Evolutionary conservation across 148 eudicot species (phyloP), one percentile per base, ranked within the genome.

Genomic region (Pharnaceum exiguum): DNA sequence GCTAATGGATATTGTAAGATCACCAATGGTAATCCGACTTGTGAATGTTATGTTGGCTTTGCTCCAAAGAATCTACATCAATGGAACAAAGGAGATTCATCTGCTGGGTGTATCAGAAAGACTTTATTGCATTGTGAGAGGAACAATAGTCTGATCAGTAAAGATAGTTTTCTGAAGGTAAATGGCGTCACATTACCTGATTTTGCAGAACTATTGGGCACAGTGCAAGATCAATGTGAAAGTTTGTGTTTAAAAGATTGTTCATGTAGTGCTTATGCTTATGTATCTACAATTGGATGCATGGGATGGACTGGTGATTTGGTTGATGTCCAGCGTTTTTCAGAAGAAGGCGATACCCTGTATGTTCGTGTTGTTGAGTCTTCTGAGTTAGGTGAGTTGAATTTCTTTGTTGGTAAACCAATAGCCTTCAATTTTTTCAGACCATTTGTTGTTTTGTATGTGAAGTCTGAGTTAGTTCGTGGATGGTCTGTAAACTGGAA

Each of bases 101-200:
- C 75, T 8, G 76, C 77, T 35, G 90, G 90, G 49, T 84, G 90
- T 49, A 54, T 71, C 45, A 71, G 86, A 74, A 71, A 49, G 53
- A 68, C 59, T 0, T 10, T 53, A 5, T 51, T 81, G 55, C 30
- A 51, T 42, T 79, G 91, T 60, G 54, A 40, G 35, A 29, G n/a
- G 32, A 75, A 62, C 5, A 45, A 28, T 57, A 46, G 39, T 31
- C 3, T 39, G 42, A 39, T 44, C 33, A 67, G 3, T 7, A 43
- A 22, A 19, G 85, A 77, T 44, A 74, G 56, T 28, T 85, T 85
- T 60, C 16, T 67, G 46, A 42, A 72, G 68, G 40, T 75, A 42
- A 65, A 65, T 16, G 46, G 55, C 32, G 69, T 75, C 48, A 85
- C 82, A 56, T 51, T 82, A 43, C 91, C 91, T 23, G 91, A 85